Conservation (phyloP, 2,329 filamentous ascomycete species). For the Salinomyces thailandicus region DNA sequence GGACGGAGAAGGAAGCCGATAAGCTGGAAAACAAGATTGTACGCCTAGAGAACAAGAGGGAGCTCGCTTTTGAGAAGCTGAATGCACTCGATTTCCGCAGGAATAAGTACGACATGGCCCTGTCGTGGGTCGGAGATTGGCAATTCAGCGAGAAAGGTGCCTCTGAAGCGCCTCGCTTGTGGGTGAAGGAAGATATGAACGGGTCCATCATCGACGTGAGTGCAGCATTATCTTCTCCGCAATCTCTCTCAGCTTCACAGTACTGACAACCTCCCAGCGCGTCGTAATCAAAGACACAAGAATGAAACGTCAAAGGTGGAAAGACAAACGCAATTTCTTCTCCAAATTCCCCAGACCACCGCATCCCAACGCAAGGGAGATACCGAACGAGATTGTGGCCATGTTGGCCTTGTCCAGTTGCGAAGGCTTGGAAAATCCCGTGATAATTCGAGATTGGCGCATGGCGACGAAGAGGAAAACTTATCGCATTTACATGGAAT, state of each 20-base stretch:
- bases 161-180: neutral
- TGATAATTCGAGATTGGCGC: constrained; percentile 1
- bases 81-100: no score
- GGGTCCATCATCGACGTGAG: constrained; percentile 1
- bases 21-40: no score
- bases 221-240: neutral
- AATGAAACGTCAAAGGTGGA: no score
- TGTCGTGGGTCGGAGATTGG: neutral
- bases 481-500: constrained; percentile 2
- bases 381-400: constrained; percentile 1
- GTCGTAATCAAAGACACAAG: neutral
- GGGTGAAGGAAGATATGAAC: neutral
- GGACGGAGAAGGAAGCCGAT: no score
- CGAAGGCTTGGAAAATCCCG: neutral
- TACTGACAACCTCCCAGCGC: neutral
- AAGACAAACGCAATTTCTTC: neutral
- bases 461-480: neutral
- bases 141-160: neutral
- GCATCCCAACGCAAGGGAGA: neutral
- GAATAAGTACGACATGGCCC: no score
- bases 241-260: neutral
- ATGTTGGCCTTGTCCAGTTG: neutral
- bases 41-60: no score
- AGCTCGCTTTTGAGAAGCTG: no score
- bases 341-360: neutral